phyloP scores from a whole-genome alignment of 108 stramenopile genomes.

The Pseudonitzschia delicatissima region DNA sequence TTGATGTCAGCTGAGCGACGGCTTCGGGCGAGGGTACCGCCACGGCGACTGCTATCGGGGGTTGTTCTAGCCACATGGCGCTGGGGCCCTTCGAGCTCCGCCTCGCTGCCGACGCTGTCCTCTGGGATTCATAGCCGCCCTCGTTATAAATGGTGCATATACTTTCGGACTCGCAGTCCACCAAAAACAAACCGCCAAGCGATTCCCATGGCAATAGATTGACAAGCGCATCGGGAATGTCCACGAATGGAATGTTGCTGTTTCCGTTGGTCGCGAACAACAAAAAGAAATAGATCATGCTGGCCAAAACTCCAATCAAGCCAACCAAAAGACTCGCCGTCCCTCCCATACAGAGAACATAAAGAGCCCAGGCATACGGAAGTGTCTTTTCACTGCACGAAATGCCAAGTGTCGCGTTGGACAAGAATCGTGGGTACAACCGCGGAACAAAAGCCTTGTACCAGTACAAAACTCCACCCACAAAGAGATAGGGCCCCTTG shows the following conservation, averaged over 20 bases:
- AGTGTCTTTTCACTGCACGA: constrained; percentile 72
- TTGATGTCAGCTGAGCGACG: constrained; percentile 66
- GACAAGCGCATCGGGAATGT: constrained; percentile 15
- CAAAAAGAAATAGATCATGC: constrained; percentile 6
- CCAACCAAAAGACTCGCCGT: constrained; percentile 7
- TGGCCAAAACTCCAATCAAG: constrained; percentile 1
- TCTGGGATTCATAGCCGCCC: not conserved
- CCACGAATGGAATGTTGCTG: constrained; percentile 8
- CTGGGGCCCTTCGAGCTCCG: constrained; percentile 3
- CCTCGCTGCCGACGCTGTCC: constrained; percentile 1
- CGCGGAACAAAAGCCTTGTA: constrained; percentile 60
- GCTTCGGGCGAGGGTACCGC: constrained; percentile 61
- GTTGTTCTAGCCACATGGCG: not conserved
- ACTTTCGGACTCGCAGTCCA: constrained; percentile 18
- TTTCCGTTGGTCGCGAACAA: not conserved
- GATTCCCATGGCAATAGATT: constrained; percentile 25
- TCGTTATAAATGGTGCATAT: not conserved
- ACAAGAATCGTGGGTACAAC: constrained; percentile 64
- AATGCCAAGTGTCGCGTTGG: constrained; percentile 50
- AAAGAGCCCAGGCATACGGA: constrained; percentile 38
- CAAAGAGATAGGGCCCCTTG: constrained; percentile 19
- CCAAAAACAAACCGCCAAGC: constrained; percentile 15
- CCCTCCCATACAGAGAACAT: constrained; percentile 22
- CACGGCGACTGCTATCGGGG: constrained; percentile 27
- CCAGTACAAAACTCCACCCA: constrained; percentile 58